Evolutionary conservation across 495 filamentous ascomycete genomes (phyloP).

Genomic region (Umbilicaria muhlenbergii): DNA sequence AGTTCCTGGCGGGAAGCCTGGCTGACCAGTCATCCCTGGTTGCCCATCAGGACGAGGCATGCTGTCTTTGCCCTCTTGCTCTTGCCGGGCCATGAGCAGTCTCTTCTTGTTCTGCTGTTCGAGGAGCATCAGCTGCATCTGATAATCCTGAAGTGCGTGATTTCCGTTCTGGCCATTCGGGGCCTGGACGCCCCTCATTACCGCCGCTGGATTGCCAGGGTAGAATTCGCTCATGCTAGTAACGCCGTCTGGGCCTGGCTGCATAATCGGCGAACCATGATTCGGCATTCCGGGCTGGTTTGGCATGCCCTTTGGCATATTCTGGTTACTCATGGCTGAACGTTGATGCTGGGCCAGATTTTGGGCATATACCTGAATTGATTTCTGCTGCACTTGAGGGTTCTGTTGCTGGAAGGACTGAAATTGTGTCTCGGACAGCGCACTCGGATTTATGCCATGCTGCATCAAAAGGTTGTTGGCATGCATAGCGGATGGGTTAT

Average conservation of each 20-base stretch:
- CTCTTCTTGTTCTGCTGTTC: conserved; percentile 98
- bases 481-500: conserved; percentile 34
- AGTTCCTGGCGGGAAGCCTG: conserved; percentile 43
- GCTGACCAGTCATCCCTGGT: conserved; percentile 40
- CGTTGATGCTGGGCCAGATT: conserved; percentile 67
- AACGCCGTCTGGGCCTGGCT: conserved; percentile 48
- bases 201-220: conserved; percentile 30
- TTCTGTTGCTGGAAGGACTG: conserved; percentile 51
- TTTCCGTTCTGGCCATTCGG: conserved; percentile 50
- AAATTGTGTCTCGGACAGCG: conserved; percentile 63
- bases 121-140: conserved; percentile 97
- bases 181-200: conserved; percentile 35
- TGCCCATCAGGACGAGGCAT: conserved; percentile 46
- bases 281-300: conserved; percentile 37
- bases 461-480: conserved; percentile 51
- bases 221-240: conserved; percentile 52
- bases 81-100: conserved; percentile 90
- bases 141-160: conserved; percentile 93
- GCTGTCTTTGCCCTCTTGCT: conserved; percentile 51
- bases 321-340: conserved; percentile 45
- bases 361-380: conserved; percentile 72
- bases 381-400: conserved; percentile 54
- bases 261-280: conserved; percentile 72
- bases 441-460: conserved; percentile 59
- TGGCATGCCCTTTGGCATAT: conserved; percentile 54